These are phyloP conservation scores for Letharia columbiana DNA, from an alignment of 495 filamentous ascomycete genomes.

Conservation along the genomic window DNA sequence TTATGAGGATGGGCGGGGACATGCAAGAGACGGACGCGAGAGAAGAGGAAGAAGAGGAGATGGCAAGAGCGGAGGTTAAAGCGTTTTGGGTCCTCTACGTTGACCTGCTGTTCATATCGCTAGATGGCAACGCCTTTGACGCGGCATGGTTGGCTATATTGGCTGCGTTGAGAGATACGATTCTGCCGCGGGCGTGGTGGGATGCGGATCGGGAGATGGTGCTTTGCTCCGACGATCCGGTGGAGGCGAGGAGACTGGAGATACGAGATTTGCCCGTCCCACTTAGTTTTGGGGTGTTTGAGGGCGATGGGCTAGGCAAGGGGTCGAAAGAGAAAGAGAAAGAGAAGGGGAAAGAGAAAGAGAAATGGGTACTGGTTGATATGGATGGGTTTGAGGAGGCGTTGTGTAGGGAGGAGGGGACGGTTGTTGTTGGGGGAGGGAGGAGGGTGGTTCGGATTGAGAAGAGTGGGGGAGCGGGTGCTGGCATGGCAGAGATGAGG, in stretches of 20 bases:
- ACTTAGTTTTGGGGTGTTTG: conserved; percentile 65
- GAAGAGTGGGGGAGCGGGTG: conserved; percentile 67
- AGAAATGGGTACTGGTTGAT: conserved; percentile 73
- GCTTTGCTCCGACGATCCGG: conserved; percentile 55
- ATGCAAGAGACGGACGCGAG: neutral
- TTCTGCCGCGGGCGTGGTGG: conserved; percentile 75
- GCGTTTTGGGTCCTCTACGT: conserved; percentile 94
- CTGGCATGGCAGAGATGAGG: conserved; percentile 48
- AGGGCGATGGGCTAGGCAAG: conserved; percentile 35
- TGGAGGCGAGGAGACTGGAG: conserved; percentile 38
- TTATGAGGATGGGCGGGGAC: neutral
- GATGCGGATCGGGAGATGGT: conserved; percentile 72
- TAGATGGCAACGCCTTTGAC: conserved; percentile 87
- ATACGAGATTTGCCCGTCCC: conserved; percentile 58
- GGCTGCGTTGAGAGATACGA: conserved; percentile 71
- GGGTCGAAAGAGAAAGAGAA: conserved; percentile 19
- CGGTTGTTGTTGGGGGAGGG: conserved; percentile 60
- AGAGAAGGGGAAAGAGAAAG: conserved; percentile 36
- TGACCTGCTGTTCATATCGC: conserved; percentile 78
- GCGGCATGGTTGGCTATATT: conserved; percentile 77
- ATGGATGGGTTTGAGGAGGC: conserved; percentile 85
- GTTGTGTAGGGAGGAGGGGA: conserved; percentile 64
- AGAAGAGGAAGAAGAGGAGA: conserved; percentile 35
- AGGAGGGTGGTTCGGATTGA: conserved; percentile 55
- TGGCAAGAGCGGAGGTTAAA: conserved; percentile 46